Evolutionary conservation across 306 rosid genomes (phyloP), one percentile per base, ranked within the genome.

Genomic region (Dalbergia cultrata): DNA sequence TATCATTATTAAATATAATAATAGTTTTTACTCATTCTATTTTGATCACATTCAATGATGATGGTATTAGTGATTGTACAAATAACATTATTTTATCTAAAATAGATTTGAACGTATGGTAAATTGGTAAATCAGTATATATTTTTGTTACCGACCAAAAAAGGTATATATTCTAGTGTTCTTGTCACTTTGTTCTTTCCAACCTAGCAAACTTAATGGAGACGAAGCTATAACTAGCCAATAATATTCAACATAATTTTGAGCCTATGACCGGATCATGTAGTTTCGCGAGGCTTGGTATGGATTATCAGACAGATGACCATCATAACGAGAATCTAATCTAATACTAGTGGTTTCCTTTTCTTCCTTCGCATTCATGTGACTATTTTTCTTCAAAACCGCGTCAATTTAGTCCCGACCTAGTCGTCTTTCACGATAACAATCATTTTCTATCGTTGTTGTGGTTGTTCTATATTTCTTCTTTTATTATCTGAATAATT

Each of bases 341-440:
- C 60, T 10, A 5, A 50, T 70, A 13, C 10, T 47, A 31, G 62
- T 50, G 62, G 12, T 37, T 72, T 56, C 37, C 41, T 37, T 35
- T 72, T 71, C 31, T 33, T 50, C 21, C 41, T 74, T 6, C 56
- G 26, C 13, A 13, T 12, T 72, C 65, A 34, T 18, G 47, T 31
- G 6, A 56, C 65, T 72, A 6, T 37, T 57, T 72, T 72, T 39
- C 31, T 47, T 60, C 60, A 44, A 75, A 75, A 75, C 70, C 79
- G 79, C 70, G 79, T 75, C 43, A 74, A 41, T 59, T 9, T 26
- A 74, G 79, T 74, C 79, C 70, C 31, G 34, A 75, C 79, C 35
- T 60, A 47, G 68, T 74, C 68, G 8, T 43, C 14, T 22, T 37
- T 58, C 35, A 8, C 16, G 39, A 37, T 57, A 33, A 14, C 66